Evolutionary conservation across 2,329 filamentous ascomycete species (phyloP).

Genomic region (Aspergillus tubingensis): DNA sequence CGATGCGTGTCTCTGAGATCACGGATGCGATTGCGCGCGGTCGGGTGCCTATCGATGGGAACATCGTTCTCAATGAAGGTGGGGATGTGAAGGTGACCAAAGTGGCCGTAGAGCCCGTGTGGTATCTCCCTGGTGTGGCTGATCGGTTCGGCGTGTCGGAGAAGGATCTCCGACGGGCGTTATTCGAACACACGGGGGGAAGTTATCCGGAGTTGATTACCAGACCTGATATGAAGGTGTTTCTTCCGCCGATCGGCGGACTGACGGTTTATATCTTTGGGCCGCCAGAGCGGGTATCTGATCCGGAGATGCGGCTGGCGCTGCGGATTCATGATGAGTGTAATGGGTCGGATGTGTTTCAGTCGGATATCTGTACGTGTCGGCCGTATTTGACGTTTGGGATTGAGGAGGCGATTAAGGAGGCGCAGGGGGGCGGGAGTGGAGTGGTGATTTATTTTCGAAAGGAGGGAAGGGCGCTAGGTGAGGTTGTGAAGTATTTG

Average conservation of each 20-base stretch:
- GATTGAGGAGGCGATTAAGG: conserved; percentile 95
- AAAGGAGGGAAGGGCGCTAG: conserved; percentile 91
- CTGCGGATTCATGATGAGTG: conserved; percentile 86
- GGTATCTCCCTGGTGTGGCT: conserved; percentile 84
- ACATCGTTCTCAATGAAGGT: conserved; percentile 78
- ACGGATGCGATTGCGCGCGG: conserved; percentile 83
- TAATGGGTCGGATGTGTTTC: conserved; percentile 96
- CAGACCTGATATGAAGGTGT: conserved; percentile 89
- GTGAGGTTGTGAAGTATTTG: conserved; percentile 87
- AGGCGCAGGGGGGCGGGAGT: conserved; percentile 89
- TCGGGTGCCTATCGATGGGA: conserved; percentile 76
- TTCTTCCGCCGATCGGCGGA: conserved; percentile 91
- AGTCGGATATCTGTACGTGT: conserved; percentile 96
- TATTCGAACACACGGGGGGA: conserved; percentile 95
- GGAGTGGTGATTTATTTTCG: conserved; percentile 98
- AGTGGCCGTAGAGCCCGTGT: conserved; percentile 94
- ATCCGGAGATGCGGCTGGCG: conserved; percentile 76
- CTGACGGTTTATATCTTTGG: conserved; percentile 97
- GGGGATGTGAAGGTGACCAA: conserved; percentile 95
- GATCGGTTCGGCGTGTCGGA: conserved; percentile 93
- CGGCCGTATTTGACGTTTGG: conserved; percentile 91
- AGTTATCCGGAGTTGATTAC: conserved; percentile 97
- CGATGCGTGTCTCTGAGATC: conserved; percentile 95
- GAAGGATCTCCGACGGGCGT: conserved; percentile 77
- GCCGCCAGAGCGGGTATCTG: conserved; percentile 89